Evolutionary conservation across 129 eudicot genomes (phyloP).

Genomic region (Artemisia tridentata): DNA sequence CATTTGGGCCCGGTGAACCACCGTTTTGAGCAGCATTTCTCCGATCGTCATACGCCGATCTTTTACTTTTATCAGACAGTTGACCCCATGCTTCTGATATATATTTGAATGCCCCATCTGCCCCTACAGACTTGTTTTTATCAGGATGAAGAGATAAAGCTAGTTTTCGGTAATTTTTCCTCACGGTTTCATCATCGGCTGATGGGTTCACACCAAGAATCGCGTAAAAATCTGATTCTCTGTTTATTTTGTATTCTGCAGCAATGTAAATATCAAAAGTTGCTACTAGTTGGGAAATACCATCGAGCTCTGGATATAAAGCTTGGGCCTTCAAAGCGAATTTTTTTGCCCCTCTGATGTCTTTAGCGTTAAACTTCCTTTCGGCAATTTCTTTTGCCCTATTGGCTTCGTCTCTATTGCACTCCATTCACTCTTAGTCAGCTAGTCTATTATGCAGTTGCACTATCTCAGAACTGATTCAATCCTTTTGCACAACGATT

Average conservation of each 20-base stretch:
- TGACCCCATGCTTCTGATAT: slow-evolving; percentile 85
- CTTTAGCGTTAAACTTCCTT: slow-evolving; percentile 58
- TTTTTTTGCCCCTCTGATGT: slow-evolving; percentile 67
- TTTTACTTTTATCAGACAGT: slow-evolving; percentile 61
- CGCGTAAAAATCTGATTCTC: slow-evolving; percentile 75
- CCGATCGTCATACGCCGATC: slow-evolving; percentile 58
- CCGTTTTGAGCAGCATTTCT: slow-evolving; percentile 31
- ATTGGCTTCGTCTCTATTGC: slow-evolving; percentile 82
- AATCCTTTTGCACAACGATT: slow-evolving; percentile 9
- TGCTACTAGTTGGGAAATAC: slow-evolving; percentile 65
- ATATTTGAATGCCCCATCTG: slow-evolving; percentile 84
- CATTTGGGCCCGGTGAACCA: slow-evolving; percentile 43
- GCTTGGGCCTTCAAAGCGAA: slow-evolving; percentile 75
- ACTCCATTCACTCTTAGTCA: slow-evolving; percentile 50
- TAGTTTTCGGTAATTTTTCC: slow-evolving; percentile 64
- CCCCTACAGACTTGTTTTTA: slow-evolving; percentile 79
- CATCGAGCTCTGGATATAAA: slow-evolving; percentile 76
- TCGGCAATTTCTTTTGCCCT: slow-evolving; percentile 90
- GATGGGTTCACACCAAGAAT: slow-evolving; percentile 67
- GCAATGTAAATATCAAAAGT: slow-evolving; percentile 63
- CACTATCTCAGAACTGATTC: not conserved
- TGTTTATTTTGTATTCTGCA: slow-evolving; percentile 54
- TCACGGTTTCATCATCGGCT: slow-evolving; percentile 72
- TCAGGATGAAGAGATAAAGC: slow-evolving; percentile 91
- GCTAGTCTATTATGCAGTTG: not conserved